Base-by-base conservation (phyloP, 2,329 filamentous ascomycete genomes). In the Aspergillus pseudoterreus region DNA sequence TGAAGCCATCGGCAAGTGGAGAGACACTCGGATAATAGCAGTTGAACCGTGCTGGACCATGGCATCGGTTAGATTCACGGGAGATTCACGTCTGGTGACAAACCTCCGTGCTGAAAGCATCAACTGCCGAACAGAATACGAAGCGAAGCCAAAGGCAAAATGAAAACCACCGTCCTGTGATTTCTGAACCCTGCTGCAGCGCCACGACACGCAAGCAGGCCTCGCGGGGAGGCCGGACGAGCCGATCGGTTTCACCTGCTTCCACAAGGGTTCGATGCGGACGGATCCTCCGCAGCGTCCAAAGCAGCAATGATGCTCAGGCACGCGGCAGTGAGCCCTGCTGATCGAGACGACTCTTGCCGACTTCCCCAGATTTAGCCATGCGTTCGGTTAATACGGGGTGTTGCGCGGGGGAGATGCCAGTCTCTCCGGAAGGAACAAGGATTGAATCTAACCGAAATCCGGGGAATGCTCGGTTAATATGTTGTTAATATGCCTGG, bases 381-480 rank as follows among this genome's bases (percentile, higher is more conserved):
- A 12, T 38, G 14, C 6, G 14, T 12, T 17, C 35, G 15, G 35
- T 17, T 38, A 17, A 30, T 19, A 22, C 19, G 39, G 2, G 19
- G 19, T 19, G 19, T 2, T 19, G 19, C 19, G 39, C 39, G 39
- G 39, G 39, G 39, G 24, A 22, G 5, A 22, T 5, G 22, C 22
- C 5, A 22, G 4, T 22, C 22, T 22, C 22, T 6, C 22, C 6
- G 22, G 6, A 22, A 22, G 22, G 22, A 22, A 22, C 6, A 12
- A 8, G 39, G 15, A 6, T 42, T 42, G 2, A 30, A 30, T 42
- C 8, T 17, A 42, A 21, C 39, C 39, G 39, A 42, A 42, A 42
- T 42, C 39, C 19, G 39, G 39, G 39, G 39, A 42, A 42, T 5
- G 39, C 39, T 42, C 39, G 39, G 39, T 42, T 42, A 42, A 42